These are phyloP conservation scores for Lactarius quietus DNA, from an alignment of 768 basidiomycete species.

Conservation along the genomic window DNA sequence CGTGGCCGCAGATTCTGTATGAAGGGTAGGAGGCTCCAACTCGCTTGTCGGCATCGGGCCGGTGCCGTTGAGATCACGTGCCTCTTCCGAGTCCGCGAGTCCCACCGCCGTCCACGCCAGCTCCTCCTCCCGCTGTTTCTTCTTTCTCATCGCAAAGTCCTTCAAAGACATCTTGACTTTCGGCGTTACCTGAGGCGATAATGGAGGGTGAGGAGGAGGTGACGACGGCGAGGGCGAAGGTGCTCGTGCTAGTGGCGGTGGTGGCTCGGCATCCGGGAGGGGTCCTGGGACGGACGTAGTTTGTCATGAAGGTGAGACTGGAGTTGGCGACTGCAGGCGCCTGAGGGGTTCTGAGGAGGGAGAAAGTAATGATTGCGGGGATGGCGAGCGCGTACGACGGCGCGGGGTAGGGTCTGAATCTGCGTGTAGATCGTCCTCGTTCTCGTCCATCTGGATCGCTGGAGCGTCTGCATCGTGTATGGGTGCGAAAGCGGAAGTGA, in stretches of 20 bases:
- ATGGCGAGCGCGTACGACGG: slow-evolving; percentile 2
- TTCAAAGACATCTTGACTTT: slow-evolving; percentile 29
- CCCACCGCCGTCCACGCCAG: not conserved
- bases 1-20: not conserved
- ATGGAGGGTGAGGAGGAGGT: not conserved
- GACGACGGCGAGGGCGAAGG: not conserved
- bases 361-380: slow-evolving; percentile 12
- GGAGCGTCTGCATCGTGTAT: slow-evolving; percentile 7
- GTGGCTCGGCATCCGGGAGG: not conserved
- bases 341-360: slow-evolving; percentile 15
- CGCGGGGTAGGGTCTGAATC: not conserved
- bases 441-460: slow-evolving; percentile 20
- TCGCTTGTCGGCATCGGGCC: not conserved
- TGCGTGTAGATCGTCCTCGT: not conserved
- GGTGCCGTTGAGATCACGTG: not conserved
- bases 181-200: not conserved
- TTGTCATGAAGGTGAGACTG: not conserved
- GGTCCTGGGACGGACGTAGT: not conserved
- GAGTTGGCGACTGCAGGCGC: not conserved
- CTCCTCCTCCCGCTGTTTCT: slow-evolving; percentile 27
- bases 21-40: not conserved
- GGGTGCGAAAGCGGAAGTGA: not conserved
- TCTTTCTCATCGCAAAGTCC: slow-evolving; percentile 27
- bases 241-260: too few species aligned
- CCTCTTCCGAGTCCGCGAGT: not conserved